Evolutionary conservation across 768 basidiomycete genomes (phyloP), one percentile per base, ranked within the genome.

Genomic region (Termitomyces sp.): DNA sequence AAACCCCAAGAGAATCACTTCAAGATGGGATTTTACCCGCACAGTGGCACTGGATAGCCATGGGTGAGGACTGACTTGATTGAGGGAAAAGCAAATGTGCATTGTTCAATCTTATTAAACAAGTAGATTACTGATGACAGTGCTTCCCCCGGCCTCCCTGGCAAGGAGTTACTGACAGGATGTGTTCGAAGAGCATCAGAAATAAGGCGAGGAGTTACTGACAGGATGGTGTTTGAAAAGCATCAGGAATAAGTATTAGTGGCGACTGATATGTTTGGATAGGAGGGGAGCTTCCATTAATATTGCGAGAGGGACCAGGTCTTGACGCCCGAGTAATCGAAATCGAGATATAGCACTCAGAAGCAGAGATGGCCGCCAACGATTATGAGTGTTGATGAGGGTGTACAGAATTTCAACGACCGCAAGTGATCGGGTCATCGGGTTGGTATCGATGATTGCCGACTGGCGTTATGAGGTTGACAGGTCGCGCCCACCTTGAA

Each of bases 21-120:
- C 3, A 8, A 36, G 10, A 2, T 42, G 43, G 29, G n/a, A 32
- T 50, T 47, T 32, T 43, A 67, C 63, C 66, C 64, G 61, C 63
- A 52, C 57, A 59, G 63, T 63, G 56, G 63, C 66, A 63, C 51
- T 59, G 59, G 25, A 53, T 29, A 54, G 60, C 57, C 63, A 60
- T 64, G 57, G 25, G 25, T 60, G 42, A 63, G 25, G 50, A 51
- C 17, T 51, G 38, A 63, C 66, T 67, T 46, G 63, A 63, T 63
- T 62, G 51, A 53, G 38, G 52, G 48, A 49, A 32, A 14, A 31
- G 12, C 11, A 42, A 38, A 20, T 25, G 15, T 1, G 11, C 56
- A 53, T 32, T 34, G 20, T n/a, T 34, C 42, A 36, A 64, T 36
- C 5, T 42, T 6, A 2, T 63, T 45, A 37, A n/a, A 56, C 50